A percentile compares a stretch with the other conserved stretches of the same genome.
Evolutionary conservation across 2,329 filamentous ascomycete species (phyloP).

Genomic region (Didymella arachidicola): DNA sequence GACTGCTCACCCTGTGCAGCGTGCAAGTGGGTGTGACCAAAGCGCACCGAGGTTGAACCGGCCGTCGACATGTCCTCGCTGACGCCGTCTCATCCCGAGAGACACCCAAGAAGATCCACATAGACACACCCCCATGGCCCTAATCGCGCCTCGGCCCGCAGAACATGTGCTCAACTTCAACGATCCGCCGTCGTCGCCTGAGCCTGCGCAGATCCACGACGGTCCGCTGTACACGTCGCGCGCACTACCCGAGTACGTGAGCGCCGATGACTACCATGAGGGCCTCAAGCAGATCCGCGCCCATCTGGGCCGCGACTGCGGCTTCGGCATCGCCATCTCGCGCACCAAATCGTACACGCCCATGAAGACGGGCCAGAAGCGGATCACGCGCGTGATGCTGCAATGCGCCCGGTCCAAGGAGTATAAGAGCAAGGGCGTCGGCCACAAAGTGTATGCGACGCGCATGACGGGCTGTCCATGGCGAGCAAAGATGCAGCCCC

Average conservation of each 20-base stretch:
- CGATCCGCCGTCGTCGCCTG: constrained; percentile 16
- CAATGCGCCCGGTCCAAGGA: constrained; percentile 25
- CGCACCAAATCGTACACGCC: constrained; percentile 25
- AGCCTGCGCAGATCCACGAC: not conserved
- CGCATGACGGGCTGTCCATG: constrained; percentile 25
- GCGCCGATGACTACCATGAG: constrained; percentile 24
- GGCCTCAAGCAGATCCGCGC: constrained; percentile 25
- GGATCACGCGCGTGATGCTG: constrained; percentile 23
- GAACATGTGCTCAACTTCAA: constrained; percentile 15
- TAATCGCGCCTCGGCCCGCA: constrained; percentile 17
- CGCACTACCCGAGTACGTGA: constrained; percentile 20
- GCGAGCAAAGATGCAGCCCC: constrained; percentile 24
- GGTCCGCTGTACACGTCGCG: constrained; percentile 17
- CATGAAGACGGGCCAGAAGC: constrained; percentile 21
- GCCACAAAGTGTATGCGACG: constrained; percentile 20
- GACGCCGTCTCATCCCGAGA: not conserved
- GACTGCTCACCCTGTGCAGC: too few species aligned
- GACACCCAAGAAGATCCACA: constrained; percentile 4
- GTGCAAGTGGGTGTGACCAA: not conserved
- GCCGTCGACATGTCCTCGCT: not conserved
- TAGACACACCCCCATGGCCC: constrained; percentile 20
- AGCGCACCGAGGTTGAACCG: not conserved
- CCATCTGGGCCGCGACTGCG: constrained; percentile 23
- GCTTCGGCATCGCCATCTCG: constrained; percentile 25
- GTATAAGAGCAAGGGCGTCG: constrained; percentile 24